Percentiles rank a stretch among this genome's conserved stretches.
These are phyloP conservation scores for Anisodus acutangulus DNA, from an alignment of 257 asterid genomes.

Conservation along the genomic window DNA sequence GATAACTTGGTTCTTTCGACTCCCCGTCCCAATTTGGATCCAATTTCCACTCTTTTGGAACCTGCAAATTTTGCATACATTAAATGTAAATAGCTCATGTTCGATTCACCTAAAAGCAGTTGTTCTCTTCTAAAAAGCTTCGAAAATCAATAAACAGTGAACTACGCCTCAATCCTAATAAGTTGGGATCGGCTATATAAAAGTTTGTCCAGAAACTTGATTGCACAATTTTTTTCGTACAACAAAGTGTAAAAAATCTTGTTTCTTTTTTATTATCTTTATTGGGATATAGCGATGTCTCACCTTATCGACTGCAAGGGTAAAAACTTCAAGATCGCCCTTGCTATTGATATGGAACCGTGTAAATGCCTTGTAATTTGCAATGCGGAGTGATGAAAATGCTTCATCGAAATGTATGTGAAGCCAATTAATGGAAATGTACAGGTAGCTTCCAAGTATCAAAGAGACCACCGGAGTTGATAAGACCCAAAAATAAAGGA, in stretches of 20 bases:
- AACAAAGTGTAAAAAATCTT: not conserved
- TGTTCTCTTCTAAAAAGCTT: not conserved
- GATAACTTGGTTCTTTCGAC: constrained; percentile 60
- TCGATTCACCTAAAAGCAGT: not conserved
- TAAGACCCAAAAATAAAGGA: constrained; percentile 97
- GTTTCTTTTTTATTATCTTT: not conserved
- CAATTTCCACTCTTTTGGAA: constrained; percentile 92
- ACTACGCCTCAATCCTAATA: not conserved
- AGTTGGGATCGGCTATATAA: not conserved
- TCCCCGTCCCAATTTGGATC: constrained; percentile 90
- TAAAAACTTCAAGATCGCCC: constrained; percentile 92
- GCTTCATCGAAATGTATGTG: constrained; percentile 98
- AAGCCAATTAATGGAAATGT: constrained; percentile 94
- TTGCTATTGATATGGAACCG: constrained; percentile 71
- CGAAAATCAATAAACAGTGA: not conserved
- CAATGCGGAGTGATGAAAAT: constrained; percentile 93
- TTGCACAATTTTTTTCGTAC: not conserved
- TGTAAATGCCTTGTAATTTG: constrained; percentile 94
- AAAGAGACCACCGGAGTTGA: constrained; percentile 95
- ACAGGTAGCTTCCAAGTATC: constrained; percentile 95
- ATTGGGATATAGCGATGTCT: not conserved
- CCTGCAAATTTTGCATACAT: constrained; percentile 56
- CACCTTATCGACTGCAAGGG: constrained; percentile 98
- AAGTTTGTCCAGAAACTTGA: not conserved
- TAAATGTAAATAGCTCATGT: not conserved